A percentile compares a stretch with the other conserved stretches of the same genome.
These are phyloP conservation scores for Trifolium subterraneum DNA, from an alignment of 306 rosid species.

Conservation along the genomic window DNA sequence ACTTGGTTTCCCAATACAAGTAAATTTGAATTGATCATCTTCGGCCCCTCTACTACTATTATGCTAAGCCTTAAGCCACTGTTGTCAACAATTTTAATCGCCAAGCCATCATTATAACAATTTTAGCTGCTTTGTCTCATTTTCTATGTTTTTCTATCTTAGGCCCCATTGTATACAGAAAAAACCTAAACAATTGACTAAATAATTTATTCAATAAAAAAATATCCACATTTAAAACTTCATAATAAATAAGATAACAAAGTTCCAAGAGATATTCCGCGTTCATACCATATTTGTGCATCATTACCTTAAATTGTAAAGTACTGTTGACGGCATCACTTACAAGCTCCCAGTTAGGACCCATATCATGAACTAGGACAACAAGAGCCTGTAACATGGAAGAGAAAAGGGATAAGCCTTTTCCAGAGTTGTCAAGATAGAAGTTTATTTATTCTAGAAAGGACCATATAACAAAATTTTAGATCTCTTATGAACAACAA, in stretches of 20 bases:
- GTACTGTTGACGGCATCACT: slow-evolving; percentile 93
- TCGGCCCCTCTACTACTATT: neutral
- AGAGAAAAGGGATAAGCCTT: slow-evolving; percentile 30
- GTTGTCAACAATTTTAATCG: slow-evolving; percentile 11
- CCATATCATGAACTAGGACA: slow-evolving; percentile 99
- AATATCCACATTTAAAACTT: slow-evolving; percentile 2
- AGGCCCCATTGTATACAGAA: neutral
- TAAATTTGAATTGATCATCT: neutral
- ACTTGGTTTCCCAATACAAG: neutral
- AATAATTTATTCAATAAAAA: neutral
- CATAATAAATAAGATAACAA: slow-evolving; percentile 13
- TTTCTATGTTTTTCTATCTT: neutral
- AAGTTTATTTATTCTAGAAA: slow-evolving; percentile 27
- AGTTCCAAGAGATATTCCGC: neutral
- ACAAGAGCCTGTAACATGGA: slow-evolving; percentile 79
- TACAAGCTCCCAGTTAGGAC: slow-evolving; percentile 98
- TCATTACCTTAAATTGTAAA: slow-evolving; percentile 82
- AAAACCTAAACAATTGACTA: neutral
- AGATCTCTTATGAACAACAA: slow-evolving; percentile 22
- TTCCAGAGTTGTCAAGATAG: neutral
- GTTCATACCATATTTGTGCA: neutral
- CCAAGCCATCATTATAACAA: slow-evolving; percentile 4
- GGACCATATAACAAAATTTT: neutral
- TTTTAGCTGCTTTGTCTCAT: neutral
- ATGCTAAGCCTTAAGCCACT: neutral